These are phyloP conservation scores for Grigorovia transvaalensis DNA, from an alignment of 805 yeast genomes.

Conservation along the genomic window DNA sequence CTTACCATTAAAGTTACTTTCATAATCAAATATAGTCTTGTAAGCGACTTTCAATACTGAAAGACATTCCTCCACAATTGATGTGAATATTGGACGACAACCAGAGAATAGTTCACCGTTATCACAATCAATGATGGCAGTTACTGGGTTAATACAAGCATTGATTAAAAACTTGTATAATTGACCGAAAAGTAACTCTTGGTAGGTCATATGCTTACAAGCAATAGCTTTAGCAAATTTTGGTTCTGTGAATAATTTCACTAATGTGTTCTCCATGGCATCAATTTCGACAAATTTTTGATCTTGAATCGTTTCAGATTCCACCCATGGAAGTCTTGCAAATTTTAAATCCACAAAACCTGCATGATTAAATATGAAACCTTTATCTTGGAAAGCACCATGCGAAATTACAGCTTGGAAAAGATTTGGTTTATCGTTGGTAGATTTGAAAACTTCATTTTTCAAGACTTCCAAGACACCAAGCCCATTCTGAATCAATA, in stretches of 20 bases:
- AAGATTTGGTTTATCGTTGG: conserved; percentile 42
- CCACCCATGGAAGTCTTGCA: conserved; percentile 41
- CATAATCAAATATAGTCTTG: conserved; percentile 22
- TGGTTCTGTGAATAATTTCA: conserved; percentile 20
- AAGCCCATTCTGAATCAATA: conserved; percentile 82
- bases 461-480: conserved; percentile 59
- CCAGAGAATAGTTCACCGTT: conserved; percentile 66
- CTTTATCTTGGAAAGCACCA: conserved; percentile 53
- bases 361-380: conserved; percentile 43
- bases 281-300: conserved; percentile 7
- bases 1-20: conserved; percentile 9
- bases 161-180: conserved; percentile 70
- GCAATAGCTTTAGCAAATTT: conserved; percentile 21
- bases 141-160: conserved; percentile 73
- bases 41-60: conserved; percentile 23
- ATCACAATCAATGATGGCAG: conserved; percentile 63
- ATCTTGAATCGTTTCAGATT: conserved; percentile 15
- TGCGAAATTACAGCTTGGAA: conserved; percentile 75
- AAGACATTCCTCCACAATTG: conserved; percentile 28
- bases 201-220: conserved; percentile 30
- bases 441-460: conserved; percentile 45
- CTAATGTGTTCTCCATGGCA: conserved; percentile 17
- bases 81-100: conserved; percentile 28
- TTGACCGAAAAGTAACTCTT: conserved; percentile 48
- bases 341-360: conserved; percentile 57